Conservation (phyloP, 106 monocot genomes). For the Platanthera guangdongensis region DNA sequence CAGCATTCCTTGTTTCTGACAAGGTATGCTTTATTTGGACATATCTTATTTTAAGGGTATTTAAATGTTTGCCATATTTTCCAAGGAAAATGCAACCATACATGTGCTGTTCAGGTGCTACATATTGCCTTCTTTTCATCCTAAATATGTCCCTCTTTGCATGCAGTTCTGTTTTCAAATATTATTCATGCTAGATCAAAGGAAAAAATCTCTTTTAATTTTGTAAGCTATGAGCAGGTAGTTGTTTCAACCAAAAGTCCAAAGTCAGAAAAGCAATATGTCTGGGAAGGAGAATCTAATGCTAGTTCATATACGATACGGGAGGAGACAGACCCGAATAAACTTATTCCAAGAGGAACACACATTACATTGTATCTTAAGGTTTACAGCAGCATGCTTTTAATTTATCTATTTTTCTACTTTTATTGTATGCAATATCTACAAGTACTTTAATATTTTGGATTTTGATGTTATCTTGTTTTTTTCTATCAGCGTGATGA, state of each 20-base stretch:
- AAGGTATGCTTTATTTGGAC: constrained; percentile 29
- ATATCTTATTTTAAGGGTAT: neutral
- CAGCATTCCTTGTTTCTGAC: constrained; percentile 89
- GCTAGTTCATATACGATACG: constrained; percentile 76
- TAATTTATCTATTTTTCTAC: neutral
- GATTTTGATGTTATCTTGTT: neutral
- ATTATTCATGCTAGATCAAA: neutral
- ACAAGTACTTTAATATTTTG: neutral
- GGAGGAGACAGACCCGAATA: constrained; percentile 74
- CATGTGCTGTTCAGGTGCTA: neutral
- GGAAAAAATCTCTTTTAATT: neutral
- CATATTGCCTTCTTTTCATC: neutral
- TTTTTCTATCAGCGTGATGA: constrained; percentile 57
- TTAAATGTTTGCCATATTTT: neutral
- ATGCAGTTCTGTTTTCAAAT: neutral
- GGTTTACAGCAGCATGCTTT: constrained; percentile 22
- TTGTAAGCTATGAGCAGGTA: constrained; percentile 34
- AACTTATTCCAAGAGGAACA: constrained; percentile 82
- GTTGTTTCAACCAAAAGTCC: constrained; percentile 93
- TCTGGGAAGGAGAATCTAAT: constrained; percentile 90
- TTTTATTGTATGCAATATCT: neutral
- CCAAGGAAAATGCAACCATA: neutral
- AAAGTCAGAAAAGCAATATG: constrained; percentile 88
- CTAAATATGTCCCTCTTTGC: neutral
- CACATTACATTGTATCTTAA: constrained; percentile 86